A percentile compares a stretch with the other conserved stretches of the same genome.
Conservation (phyloP, 2,329 filamentous ascomycete species). For the Atkinsonella hypoxylon region DNA sequence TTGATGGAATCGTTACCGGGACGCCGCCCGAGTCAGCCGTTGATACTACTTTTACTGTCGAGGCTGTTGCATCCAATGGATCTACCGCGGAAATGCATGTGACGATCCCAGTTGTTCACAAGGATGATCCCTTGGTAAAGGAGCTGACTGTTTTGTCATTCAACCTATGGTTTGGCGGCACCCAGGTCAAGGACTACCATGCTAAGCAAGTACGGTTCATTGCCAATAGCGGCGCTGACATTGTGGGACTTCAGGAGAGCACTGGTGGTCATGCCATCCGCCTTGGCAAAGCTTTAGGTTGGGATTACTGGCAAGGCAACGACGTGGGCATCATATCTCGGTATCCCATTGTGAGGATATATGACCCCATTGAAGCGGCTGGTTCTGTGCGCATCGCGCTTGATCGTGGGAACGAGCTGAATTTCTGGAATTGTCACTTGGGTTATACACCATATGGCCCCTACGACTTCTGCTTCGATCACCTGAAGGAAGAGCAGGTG, state of each 20-base stretch:
- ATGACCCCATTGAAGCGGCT: slow-evolving; percentile 15
- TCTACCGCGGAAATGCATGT: slow-evolving; percentile 17
- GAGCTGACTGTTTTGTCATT: slow-evolving; percentile 23
- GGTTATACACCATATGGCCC: slow-evolving; percentile 29
- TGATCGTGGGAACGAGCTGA: slow-evolving; percentile 19
- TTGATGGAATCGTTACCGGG: slow-evolving; percentile 24
- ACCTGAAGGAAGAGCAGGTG: slow-evolving; percentile 21
- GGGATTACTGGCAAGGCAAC: slow-evolving; percentile 22
- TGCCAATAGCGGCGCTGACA: slow-evolving; percentile 17
- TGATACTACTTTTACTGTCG: slow-evolving; percentile 15
- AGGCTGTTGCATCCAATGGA: slow-evolving; percentile 15
- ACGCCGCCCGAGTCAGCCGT: slow-evolving; percentile 15
- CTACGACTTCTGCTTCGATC: slow-evolving; percentile 30
- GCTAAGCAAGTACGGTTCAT: slow-evolving; percentile 27
- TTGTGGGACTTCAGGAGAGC: slow-evolving; percentile 27
- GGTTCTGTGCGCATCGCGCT: slow-evolving; percentile 23
- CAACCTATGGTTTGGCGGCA: slow-evolving; percentile 30
- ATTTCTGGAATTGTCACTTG: slow-evolving; percentile 24
- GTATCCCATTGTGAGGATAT: slow-evolving; percentile 23
- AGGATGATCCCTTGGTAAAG: slow-evolving; percentile 18
- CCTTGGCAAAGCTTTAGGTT: slow-evolving; percentile 25
- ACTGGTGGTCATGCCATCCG: slow-evolving; percentile 17
- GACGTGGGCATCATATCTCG: slow-evolving; percentile 23
- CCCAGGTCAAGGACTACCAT: slow-evolving; percentile 24
- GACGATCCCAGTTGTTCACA: slow-evolving; percentile 20